phyloP scores from a whole-genome alignment of 2,329 filamentous ascomycete species.

The Metarhizium album region DNA sequence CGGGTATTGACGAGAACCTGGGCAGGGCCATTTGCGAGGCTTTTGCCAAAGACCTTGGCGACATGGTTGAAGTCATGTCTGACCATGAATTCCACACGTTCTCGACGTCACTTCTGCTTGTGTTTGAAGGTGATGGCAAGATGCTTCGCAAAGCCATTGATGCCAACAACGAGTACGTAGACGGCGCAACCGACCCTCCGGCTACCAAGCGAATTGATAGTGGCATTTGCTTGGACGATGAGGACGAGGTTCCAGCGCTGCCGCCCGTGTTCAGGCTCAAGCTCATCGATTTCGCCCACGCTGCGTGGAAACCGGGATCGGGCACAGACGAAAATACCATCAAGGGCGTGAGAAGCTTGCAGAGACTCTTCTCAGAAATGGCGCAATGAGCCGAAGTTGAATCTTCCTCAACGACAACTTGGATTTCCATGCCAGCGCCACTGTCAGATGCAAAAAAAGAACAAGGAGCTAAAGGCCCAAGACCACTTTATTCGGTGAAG shows the following conservation, averaged over 20 bases:
- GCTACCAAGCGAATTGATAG: conserved; percentile 42
- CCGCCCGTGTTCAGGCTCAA: conserved; percentile 70
- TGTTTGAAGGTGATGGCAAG: conserved; percentile 52
- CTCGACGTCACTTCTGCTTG: conserved; percentile 50
- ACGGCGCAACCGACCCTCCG: conserved; percentile 19
- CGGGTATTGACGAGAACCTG: conserved; percentile 48
- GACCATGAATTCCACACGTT: conserved; percentile 53
- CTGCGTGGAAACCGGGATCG: conserved; percentile 66
- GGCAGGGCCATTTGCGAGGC: conserved; percentile 43
- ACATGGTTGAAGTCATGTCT: conserved; percentile 42
- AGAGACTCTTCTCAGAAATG: conserved; percentile 60
- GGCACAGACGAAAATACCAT: conserved; percentile 82
- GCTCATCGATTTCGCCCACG: conserved; percentile 96
- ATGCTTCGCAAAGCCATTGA: conserved; percentile 42
- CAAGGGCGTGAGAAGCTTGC: conserved; percentile 60
- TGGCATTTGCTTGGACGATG: conserved; percentile 39
- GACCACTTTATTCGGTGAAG: background rate
- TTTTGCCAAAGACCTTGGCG: conserved; percentile 42
- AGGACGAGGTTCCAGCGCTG: conserved; percentile 32
- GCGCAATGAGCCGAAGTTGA: conserved; percentile 17
- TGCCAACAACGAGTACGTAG: conserved; percentile 39
- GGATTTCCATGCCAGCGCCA: background rate
- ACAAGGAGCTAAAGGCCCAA: background rate
- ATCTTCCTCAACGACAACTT: background rate
- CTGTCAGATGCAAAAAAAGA: background rate